These are phyloP conservation scores for Tetrapisispora taiwanensis DNA, from an alignment of 805 yeast species.

Conservation along the genomic window DNA sequence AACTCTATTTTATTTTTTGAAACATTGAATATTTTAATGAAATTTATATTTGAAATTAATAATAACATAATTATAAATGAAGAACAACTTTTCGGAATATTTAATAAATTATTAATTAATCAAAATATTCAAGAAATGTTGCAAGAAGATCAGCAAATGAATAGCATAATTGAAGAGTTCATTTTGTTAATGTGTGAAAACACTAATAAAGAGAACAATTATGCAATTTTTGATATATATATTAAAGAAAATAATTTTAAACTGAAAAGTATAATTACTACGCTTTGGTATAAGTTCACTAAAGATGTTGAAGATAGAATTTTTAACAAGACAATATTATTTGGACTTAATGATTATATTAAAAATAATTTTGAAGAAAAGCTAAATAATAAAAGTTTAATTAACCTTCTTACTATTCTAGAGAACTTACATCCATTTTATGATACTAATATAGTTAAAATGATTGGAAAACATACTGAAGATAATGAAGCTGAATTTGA, in stretches of 20 bases:
- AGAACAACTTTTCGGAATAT: no score
- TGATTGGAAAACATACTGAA: background rate
- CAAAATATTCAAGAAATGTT: no score
- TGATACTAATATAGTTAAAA: background rate
- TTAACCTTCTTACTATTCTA: background rate
- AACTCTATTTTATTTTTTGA: background rate
- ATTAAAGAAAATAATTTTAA: background rate
- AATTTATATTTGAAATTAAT: background rate
- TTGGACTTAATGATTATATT: background rate
- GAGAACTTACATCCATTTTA: background rate
- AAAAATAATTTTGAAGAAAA: background rate
- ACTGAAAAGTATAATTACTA: background rate
- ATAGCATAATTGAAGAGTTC: background rate
- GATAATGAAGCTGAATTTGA: background rate
- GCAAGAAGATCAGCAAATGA: background rate
- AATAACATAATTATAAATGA: background rate
- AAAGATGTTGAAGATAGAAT: background rate
- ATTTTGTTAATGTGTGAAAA: background rate
- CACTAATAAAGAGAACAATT: background rate
- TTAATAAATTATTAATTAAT: background rate
- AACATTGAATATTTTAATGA: background rate
- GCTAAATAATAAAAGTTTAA: background rate
- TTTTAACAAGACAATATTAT: background rate
- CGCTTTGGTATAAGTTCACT: conserved; percentile 1
- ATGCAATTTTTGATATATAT: background rate